Conservation (phyloP, 2,329 filamentous ascomycete species). For the Aspergillus fijiensis region DNA sequence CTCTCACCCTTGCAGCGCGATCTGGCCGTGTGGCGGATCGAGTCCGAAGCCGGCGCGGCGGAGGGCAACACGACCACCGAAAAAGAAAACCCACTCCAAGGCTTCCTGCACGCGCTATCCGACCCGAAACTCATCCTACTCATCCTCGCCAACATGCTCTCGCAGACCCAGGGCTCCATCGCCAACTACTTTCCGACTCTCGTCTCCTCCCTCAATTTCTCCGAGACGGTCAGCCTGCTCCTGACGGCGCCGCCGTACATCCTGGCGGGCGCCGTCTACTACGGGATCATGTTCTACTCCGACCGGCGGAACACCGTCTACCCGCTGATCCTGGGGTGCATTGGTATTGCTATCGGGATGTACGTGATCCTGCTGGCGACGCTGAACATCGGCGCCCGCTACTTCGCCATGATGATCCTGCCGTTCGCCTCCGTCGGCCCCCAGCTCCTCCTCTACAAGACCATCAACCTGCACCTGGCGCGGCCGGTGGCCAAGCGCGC, state of each 20-base stretch:
- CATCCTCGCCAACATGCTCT: too few relatives aligned
- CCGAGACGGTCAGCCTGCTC: conserved; percentile 43
- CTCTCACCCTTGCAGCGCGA: too few relatives aligned
- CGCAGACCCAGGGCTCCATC: too few relatives aligned
- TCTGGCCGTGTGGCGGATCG: too few relatives aligned
- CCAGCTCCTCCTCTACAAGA: conserved; percentile 45
- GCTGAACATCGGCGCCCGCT: conserved; percentile 40
- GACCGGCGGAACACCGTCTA: conserved; percentile 40
- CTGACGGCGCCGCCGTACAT: conserved; percentile 51
- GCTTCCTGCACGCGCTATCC: too few relatives aligned
- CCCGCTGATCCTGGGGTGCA: conserved; percentile 36
- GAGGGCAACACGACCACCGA: too few relatives aligned
- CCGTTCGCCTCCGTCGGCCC: conserved; percentile 43
- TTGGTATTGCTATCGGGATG: conserved; percentile 12
- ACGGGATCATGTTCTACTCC: conserved; percentile 37
- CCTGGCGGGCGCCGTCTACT: conserved; percentile 41
- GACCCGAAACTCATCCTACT: too few relatives aligned
- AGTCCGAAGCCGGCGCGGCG: too few relatives aligned
- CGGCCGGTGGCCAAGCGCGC: conserved; percentile 46
- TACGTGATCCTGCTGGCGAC: conserved; percentile 43
- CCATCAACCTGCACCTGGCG: conserved; percentile 44
- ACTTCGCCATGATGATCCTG: conserved; percentile 47
- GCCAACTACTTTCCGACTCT: too few relatives aligned
- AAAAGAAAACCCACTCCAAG: too few relatives aligned
- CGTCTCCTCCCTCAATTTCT: conserved; percentile 12